A percentile compares a stretch with the other conserved stretches of the same genome.
Conservation (phyloP, 345 rosid species). For the Gossypium turneri region DNA sequence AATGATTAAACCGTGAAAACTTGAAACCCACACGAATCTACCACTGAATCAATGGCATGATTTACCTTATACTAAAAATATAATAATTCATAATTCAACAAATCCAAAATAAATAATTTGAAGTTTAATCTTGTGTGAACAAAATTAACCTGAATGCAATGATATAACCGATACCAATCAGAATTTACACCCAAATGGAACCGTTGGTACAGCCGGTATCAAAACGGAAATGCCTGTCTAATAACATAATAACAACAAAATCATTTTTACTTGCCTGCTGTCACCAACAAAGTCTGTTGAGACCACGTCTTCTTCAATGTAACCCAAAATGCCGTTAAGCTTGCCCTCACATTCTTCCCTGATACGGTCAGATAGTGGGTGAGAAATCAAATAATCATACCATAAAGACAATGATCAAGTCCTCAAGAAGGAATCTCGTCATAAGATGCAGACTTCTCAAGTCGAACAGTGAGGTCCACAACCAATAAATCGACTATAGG, state of each 20-base stretch:
- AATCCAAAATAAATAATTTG: no score
- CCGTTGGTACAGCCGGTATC: no score
- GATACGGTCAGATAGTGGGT: neutral
- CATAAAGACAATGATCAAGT: neutral
- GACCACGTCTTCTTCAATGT: conserved; percentile 81
- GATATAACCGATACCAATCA: no score
- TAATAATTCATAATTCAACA: no score
- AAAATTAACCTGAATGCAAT: no score
- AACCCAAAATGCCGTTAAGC: conserved; percentile 83
- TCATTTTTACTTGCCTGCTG: conserved; percentile 39
- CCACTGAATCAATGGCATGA: no score
- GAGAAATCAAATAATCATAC: neutral
- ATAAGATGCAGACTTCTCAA: conserved; percentile 66
- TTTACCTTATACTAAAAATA: no score
- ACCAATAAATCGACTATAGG: conserved; percentile 90
- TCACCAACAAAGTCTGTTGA: conserved; percentile 84
- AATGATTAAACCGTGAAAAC: no score
- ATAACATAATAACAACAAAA: neutral
- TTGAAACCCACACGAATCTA: no score
- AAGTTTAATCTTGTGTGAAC: no score
- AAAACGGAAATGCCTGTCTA: neutral
- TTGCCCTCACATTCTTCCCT: conserved; percentile 79
- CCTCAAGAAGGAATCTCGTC: conserved; percentile 36
- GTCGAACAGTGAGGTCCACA: conserved; percentile 84
- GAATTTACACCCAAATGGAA: no score